Evolutionary conservation across 805 yeast genomes (phyloP), one percentile per base, ranked within the genome.

Genomic region (Ascoidea asiatica): DNA sequence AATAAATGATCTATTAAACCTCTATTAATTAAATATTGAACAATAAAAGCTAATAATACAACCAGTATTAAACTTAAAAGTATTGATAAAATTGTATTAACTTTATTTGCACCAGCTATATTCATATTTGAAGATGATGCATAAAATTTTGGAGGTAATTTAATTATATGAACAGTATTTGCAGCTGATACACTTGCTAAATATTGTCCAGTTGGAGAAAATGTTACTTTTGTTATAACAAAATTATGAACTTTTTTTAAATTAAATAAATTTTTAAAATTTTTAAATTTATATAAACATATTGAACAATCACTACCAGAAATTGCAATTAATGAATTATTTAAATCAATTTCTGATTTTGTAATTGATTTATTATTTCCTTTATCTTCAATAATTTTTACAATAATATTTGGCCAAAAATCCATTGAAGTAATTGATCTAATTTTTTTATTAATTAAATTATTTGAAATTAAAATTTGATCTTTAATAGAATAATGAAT

Each of bases 171-270:
- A 22, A 87, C 72, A 1, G 86, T 70, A 48, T 81, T 79, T 2
- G 92, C 84, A 1, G 89, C 94, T 33, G 90, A 80, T 0, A 77
- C 80, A 19, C 86, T 73, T 2, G 86, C 90, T 42, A 86, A 61
- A 45, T 69, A 69, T 43, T 72, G 62, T 5, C 89, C 87, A 56
- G 76, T 69, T 13, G 83, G 80, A 4, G 87, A 79, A 48, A 86
- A 79, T 2, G 75, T 65, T 7, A 85, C 75, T 39, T 73, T 70
- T 0, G 96, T 87, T 43, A 87, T 78, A 21, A 94, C 87, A 58
- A 84, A 84, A 6, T 71, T 65, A 58, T 88, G 96, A 44, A 83
- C 77, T 48, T 81, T 73, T 39, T 71, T 70, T 45, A 77, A 64
- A 5, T 67, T 62, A 46, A 71, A 75, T 21, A 76, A 53, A 11